phyloP scores from a whole-genome alignment of 305 asterid species.

The Fraxinus platypoda region DNA sequence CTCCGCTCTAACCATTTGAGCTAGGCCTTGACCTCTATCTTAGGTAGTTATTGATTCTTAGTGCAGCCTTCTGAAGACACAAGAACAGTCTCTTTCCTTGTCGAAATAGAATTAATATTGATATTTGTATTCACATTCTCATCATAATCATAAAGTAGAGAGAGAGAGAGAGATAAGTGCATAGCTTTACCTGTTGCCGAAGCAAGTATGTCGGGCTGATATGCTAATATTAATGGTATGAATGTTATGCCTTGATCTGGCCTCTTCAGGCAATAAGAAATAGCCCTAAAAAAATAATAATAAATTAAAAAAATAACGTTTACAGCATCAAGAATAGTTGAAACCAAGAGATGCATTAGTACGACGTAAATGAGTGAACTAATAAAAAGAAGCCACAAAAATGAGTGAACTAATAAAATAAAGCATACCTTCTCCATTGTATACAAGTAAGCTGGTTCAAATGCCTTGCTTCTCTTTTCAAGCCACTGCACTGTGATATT shows the following conservation, averaged over 20 bases:
- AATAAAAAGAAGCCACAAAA: constrained; percentile 15
- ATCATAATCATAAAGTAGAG: constrained; percentile 9
- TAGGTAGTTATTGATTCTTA: neutral
- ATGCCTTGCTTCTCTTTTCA: constrained; percentile 84
- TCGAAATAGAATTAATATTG: neutral
- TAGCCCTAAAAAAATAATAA: constrained; percentile 54
- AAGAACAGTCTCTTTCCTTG: neutral
- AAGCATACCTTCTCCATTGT: constrained; percentile 78
- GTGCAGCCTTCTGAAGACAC: neutral
- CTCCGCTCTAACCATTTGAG: no score
- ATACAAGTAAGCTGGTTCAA: constrained; percentile 83
- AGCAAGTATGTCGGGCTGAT: constrained; percentile 86
- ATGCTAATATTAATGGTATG: constrained; percentile 71
- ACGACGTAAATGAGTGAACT: constrained; percentile 6
- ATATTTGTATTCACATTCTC: constrained; percentile 3
- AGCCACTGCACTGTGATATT: constrained; percentile 83
- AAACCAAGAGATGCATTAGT: constrained; percentile 10
- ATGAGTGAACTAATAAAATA: constrained; percentile 7
- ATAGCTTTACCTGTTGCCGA: constrained; percentile 78
- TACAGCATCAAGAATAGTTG: constrained; percentile 19
- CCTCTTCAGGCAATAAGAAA: constrained; percentile 89
- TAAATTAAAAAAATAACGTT: constrained; percentile 5
- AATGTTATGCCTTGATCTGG: constrained; percentile 73
- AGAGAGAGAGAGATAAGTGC: neutral
- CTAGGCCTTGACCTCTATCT: neutral